These are phyloP conservation scores for Ocimum tenuiflorum DNA, from an alignment of 257 asterid genomes.

Conservation along the genomic window DNA sequence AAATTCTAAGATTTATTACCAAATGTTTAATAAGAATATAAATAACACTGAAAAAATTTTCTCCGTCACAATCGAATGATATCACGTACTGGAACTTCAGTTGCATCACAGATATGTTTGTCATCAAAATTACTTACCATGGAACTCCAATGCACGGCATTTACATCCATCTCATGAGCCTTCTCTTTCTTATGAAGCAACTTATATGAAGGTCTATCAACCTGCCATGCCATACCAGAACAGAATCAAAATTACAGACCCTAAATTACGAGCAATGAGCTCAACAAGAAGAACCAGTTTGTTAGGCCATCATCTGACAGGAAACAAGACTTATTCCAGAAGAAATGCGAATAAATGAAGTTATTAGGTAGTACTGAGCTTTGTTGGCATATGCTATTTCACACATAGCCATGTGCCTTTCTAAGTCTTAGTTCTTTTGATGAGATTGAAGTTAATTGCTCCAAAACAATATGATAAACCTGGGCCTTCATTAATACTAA, in stretches of 20 bases:
- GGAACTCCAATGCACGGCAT: conserved; percentile 72
- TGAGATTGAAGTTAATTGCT: no score
- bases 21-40: neutral
- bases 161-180: conserved; percentile 89
- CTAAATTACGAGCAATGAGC: neutral
- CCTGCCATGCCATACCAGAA: conserved; percentile 32
- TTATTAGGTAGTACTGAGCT: neutral
- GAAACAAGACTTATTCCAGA: neutral
- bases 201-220: conserved; percentile 56
- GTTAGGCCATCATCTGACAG: neutral
- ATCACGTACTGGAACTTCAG: neutral
- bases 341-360: neutral
- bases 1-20: neutral
- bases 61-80: no score
- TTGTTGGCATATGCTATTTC: neutral
- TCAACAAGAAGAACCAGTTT: no score
- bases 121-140: conserved; percentile 36
- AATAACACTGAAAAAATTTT: neutral
- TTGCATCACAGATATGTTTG: conserved; percentile 4
- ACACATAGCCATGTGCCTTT: no score
- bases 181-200: conserved; percentile 69
- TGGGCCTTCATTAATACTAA: no score
- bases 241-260: neutral
- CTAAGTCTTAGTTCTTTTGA: no score
- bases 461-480: no score